A percentile compares a stretch with the other conserved stretches of the same genome.
Evolutionary conservation across 2,329 filamentous ascomycete genomes (phyloP).

Genomic region (Colletotrichum noveboracense): DNA sequence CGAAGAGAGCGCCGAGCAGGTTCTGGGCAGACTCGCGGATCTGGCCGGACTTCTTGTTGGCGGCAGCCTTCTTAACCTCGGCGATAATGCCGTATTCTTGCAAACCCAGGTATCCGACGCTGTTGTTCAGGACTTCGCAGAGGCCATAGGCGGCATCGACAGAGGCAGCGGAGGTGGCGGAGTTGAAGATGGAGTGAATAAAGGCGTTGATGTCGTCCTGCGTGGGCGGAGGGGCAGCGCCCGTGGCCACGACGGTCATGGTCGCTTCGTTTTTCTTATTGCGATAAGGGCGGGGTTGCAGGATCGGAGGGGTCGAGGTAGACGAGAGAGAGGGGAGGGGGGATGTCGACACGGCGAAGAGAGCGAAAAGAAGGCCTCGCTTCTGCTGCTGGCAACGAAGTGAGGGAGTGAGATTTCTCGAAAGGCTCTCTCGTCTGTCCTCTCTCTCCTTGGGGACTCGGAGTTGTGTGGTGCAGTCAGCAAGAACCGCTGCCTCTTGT

Average conservation of each 20-base stretch:
- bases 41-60: constrained; percentile 91
- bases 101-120: constrained; percentile 59
- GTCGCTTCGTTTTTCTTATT: constrained; percentile 26
- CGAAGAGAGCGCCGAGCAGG: constrained; percentile 90
- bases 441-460: constrained; percentile 15
- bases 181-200: constrained; percentile 71
- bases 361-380: neutral
- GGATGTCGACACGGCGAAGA: neutral
- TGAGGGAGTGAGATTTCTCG: neutral
- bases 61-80: constrained; percentile 74
- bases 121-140: constrained; percentile 63
- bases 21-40: constrained; percentile 93
- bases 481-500: neutral
- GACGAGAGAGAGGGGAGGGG: neutral
- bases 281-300: constrained; percentile 45
- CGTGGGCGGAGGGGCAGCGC: constrained; percentile 61
- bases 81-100: constrained; percentile 57
- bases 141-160: constrained; percentile 68
- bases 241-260: constrained; percentile 47
- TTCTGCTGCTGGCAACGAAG: constrained; percentile 16
- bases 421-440: constrained; percentile 18
- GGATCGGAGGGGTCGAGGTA: constrained; percentile 25
- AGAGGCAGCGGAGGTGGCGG: constrained; percentile 71
- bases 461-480: constrained; percentile 10
- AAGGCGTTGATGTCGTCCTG: constrained; percentile 70